A percentile compares a stretch with the other conserved stretches of the same genome.
Conservation (phyloP, 805 yeast species). For the Yamadazyma laniorum region DNA sequence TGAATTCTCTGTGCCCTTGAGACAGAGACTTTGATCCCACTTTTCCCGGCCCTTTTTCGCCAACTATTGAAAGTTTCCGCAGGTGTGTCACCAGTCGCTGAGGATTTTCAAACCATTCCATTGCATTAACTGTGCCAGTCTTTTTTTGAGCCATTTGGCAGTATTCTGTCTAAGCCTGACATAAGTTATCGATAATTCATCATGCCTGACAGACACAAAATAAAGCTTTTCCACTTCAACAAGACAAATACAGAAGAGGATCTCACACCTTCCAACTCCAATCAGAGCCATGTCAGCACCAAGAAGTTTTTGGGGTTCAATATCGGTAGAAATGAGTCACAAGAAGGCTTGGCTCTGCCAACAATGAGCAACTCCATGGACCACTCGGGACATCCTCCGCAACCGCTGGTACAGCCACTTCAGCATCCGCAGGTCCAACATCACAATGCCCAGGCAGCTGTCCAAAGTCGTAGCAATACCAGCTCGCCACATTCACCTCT, state of each 20-base stretch:
- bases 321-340: slow-evolving; percentile 42
- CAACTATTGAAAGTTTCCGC: too few species aligned
- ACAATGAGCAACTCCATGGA: slow-evolving; percentile 30
- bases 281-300: slow-evolving; percentile 20
- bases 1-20: too few species aligned
- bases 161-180: neutral
- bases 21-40: too few species aligned
- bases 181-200: neutral
- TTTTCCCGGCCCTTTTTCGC: too few species aligned
- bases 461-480: slow-evolving; percentile 8
- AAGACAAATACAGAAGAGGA: slow-evolving; percentile 24
- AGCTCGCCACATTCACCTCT: slow-evolving; percentile 11
- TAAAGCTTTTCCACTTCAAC: slow-evolving; percentile 40
- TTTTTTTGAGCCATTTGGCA: neutral
- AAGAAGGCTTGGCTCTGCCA: slow-evolving; percentile 36
- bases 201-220: slow-evolving; percentile 46
- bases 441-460: neutral
- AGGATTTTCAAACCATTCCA: too few species aligned
- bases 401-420: slow-evolving; percentile 4
- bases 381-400: neutral
- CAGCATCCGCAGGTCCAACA: slow-evolving; percentile 7
- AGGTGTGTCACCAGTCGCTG: too few species aligned
- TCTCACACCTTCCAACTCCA: slow-evolving; percentile 31
- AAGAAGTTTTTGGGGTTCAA: slow-evolving; percentile 40
- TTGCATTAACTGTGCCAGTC: too few species aligned